Evolutionary conservation across 768 basidiomycete species (phyloP), one percentile per base, ranked within the genome.

Genomic region (Rhizopogon salebrosus): DNA sequence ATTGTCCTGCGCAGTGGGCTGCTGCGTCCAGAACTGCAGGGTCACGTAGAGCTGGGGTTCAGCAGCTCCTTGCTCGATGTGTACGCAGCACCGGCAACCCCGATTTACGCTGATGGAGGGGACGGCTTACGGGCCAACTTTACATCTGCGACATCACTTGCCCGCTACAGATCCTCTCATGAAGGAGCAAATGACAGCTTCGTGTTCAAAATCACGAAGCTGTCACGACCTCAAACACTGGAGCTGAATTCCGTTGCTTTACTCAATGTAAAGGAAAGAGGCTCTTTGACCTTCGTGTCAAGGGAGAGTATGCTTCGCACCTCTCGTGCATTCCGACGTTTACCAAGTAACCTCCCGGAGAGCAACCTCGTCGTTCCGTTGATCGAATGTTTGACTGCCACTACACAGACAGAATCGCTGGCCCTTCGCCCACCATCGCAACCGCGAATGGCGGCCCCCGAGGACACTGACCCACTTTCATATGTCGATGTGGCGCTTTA

Each of bases 171-270:
- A 23, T 22, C 26, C 16, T 53, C 36, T 3, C 24, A 45, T 14
- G 24, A 38, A 20, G 37, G 29, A 1, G 56, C 62, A 39, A 41
- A 61, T 13, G 70, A 71, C 37, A 16, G 39, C 11, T 72, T 72
- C 50, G 54, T 50, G 0, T 70, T 71, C 52, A 26, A 45, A 8
- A 66, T 70, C 42, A 68, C 60, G 16, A 69, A 64, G 26, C 64
- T 72, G 13, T 35, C 55, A 0, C 34, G 6, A 35, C 16, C 31
- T 7, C 41, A 56, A 36, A 56, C 52, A 16, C 40, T 49, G 41
- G 26, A 31, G 1, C 29, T 56, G 23, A 56, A 56, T 29, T 18
- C 14, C 1, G 34, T 56, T 29, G 29, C 49, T 31, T 52, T 56
- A 9, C 22, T 31, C 24, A 49, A 56, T 26, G 27, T 56, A 1